Conservation (phyloP, 768 basidiomycete species). For the Pholiota conissans region DNA sequence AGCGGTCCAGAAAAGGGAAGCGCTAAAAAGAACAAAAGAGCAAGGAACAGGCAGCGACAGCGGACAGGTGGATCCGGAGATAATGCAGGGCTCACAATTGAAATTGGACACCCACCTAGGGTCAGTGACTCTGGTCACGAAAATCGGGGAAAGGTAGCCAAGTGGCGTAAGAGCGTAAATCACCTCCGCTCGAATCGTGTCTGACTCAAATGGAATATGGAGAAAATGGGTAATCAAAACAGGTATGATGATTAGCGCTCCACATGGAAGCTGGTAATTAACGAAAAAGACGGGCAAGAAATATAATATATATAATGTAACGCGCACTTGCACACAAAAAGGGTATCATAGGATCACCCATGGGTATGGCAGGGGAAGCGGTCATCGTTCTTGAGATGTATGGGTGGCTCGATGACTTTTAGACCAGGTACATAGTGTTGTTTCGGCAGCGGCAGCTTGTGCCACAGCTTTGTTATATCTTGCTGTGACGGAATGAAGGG, state of each 20-base stretch:
- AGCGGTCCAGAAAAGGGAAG: background rate
- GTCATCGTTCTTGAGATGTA: conserved; percentile 36
- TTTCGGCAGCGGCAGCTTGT: conserved; percentile 34
- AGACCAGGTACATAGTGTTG: conserved; percentile 40
- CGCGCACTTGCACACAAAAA: no score
- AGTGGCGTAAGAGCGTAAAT: background rate
- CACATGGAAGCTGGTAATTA: background rate
- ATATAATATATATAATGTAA: no score
- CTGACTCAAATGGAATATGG: background rate
- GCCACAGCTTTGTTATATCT: conserved; percentile 32
- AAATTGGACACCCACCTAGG: background rate
- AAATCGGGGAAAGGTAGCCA: background rate
- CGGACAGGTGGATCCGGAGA: background rate
- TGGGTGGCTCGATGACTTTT: conserved; percentile 29
- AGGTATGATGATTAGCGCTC: background rate
- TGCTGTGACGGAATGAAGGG: conserved; percentile 36
- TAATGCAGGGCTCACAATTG: background rate
- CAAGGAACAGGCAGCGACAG: background rate
- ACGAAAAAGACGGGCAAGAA: background rate
- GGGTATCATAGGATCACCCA: background rate
- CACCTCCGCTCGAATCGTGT: background rate
- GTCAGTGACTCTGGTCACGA: background rate
- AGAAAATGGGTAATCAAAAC: background rate
- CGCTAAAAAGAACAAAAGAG: background rate
- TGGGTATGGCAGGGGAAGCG: conserved; percentile 26